These are phyloP conservation scores for Pythium phragmiticola DNA, from an alignment of 352 stramenopile genomes.

Conservation along the genomic window DNA sequence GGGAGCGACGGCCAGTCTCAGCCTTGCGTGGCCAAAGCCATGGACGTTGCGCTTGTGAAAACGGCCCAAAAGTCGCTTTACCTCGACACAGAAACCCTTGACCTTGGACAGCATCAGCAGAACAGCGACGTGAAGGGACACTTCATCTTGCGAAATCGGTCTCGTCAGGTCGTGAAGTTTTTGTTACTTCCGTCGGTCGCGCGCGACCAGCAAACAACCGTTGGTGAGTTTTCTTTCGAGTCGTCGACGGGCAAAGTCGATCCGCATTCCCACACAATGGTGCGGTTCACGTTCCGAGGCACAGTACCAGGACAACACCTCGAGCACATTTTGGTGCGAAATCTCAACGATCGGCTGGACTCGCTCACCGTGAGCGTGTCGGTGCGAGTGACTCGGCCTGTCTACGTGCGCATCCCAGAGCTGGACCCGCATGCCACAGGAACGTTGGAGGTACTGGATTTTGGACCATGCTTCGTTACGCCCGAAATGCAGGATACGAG, in stretches of 20 bases:
- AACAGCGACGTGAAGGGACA: conserved; percentile 53
- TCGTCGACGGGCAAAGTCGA: conserved; percentile 71
- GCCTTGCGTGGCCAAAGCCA: conserved; percentile 22
- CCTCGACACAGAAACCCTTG: conserved; percentile 63
- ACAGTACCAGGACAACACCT: conserved; percentile 63
- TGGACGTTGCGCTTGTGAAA: conserved; percentile 73
- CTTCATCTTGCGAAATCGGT: conserved; percentile 71
- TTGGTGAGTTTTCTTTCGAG: conserved; percentile 72
- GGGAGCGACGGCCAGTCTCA: neutral
- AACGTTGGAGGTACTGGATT: conserved; percentile 66
- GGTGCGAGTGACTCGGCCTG: conserved; percentile 68
- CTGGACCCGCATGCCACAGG: conserved; percentile 77
- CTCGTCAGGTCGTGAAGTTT: conserved; percentile 65
- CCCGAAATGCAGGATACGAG: conserved; percentile 81
- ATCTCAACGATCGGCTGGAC: conserved; percentile 80
- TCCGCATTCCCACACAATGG: conserved; percentile 40
- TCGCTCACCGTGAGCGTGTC: conserved; percentile 63
- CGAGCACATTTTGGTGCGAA: conserved; percentile 79
- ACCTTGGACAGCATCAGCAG: conserved; percentile 81
- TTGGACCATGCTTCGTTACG: conserved; percentile 84
- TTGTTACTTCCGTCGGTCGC: conserved; percentile 51
- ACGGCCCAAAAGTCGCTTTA: conserved; percentile 59
- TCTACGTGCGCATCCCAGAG: conserved; percentile 84
- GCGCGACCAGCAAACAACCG: conserved; percentile 17
- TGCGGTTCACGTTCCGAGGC: conserved; percentile 74